Conservation (phyloP, 106 monocot genomes). For the Hemerocallis citrina region DNA sequence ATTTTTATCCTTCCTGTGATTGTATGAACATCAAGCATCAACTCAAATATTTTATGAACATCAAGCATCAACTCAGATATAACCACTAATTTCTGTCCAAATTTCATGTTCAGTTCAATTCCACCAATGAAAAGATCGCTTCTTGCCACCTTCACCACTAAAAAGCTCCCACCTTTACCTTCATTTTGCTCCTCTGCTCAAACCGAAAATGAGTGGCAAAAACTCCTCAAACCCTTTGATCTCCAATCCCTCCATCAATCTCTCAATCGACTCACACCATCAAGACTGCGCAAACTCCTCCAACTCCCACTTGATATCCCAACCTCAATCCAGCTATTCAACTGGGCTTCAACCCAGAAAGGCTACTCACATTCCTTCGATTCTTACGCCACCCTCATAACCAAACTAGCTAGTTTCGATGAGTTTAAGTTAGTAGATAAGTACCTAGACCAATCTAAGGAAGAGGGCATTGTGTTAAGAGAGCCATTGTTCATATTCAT, state of each 20-base stretch:
- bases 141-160: conserved; percentile 6
- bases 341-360: conserved; percentile 55
- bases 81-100: no score
- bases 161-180: conserved; percentile 11
- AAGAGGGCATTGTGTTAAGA: conserved; percentile 39
- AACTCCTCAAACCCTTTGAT: conserved; percentile 73
- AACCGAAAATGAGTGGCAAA: conserved; percentile 60
- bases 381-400: conserved; percentile 39
- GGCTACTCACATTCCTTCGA: conserved; percentile 61
- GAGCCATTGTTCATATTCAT: conserved; percentile 50
- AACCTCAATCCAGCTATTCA: conserved; percentile 50
- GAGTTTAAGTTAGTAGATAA: neutral
- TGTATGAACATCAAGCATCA: no score
- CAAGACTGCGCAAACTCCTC: conserved; percentile 51
- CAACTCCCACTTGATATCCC: conserved; percentile 60
- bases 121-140: conserved; percentile 16
- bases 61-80: no score
- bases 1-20: no score
- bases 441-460: conserved; percentile 26
- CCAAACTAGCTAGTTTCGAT: conserved; percentile 14
- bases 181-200: neutral
- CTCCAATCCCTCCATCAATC: conserved; percentile 57
- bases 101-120: no score
- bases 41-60: no score
- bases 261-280: conserved; percentile 52